Percentiles rank a stretch among this genome's conserved stretches.
Conservation (phyloP, 495 filamentous ascomycete species). For the Penicillium simplicissimum region DNA sequence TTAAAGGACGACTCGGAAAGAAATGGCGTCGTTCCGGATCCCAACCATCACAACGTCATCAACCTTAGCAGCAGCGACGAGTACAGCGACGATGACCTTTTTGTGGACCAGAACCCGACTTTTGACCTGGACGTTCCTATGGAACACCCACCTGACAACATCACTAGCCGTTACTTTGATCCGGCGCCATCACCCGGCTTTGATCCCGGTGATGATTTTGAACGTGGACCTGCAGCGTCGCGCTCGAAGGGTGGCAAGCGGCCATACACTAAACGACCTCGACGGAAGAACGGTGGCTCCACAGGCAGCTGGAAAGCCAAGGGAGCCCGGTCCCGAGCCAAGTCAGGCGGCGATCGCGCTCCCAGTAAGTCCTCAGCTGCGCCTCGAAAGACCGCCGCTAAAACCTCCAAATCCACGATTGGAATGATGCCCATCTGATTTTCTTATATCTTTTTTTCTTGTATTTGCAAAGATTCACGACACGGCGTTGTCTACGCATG, state of each 20-base stretch:
- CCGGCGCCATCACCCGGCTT: constrained; percentile 27
- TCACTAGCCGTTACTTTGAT: constrained; percentile 52
- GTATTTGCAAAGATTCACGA: constrained; percentile 21
- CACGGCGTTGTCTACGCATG: constrained; percentile 20
- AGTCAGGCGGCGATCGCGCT: constrained; percentile 26
- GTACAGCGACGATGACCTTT: constrained; percentile 50
- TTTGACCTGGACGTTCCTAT: constrained; percentile 37
- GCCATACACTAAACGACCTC: constrained; percentile 29
- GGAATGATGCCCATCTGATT: constrained; percentile 50
- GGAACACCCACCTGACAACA: constrained; percentile 9
- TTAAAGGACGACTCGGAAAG: constrained; percentile 52
- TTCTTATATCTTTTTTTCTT: constrained; percentile 13
- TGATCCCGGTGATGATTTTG: constrained; percentile 29
- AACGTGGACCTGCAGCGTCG: constrained; percentile 21
- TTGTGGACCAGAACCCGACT: constrained; percentile 39
- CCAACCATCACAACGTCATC: constrained; percentile 66
- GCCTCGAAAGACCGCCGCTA: constrained; percentile 32
- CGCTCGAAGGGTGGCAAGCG: constrained; percentile 33
- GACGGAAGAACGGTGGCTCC: constrained; percentile 32
- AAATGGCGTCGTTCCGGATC: constrained; percentile 51
- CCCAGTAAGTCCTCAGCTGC: constrained; percentile 25
- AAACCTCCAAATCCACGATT: constrained; percentile 40
- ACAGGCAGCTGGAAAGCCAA: constrained; percentile 31
- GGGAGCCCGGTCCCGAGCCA: constrained; percentile 27
- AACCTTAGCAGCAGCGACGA: constrained; percentile 67